phyloP scores from a whole-genome alignment of 306 rosid species.

The Boehmeria nivea region DNA sequence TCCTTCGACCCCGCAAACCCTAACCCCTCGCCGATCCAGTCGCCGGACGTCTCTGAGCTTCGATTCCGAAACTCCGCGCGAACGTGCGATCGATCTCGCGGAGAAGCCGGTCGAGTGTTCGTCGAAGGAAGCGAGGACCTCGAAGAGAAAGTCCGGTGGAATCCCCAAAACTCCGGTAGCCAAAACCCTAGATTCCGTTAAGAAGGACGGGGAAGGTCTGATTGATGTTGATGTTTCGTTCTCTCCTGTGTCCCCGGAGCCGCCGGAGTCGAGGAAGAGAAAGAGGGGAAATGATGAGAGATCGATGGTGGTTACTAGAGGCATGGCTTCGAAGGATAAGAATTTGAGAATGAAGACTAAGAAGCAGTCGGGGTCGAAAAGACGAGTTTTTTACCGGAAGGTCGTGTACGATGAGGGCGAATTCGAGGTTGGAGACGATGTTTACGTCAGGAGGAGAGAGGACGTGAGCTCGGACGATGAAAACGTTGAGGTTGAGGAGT shows the following conservation, averaged over 20 bases:
- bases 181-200: constrained; percentile 6
- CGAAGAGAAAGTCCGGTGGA: constrained; percentile 1
- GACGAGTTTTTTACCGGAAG: constrained; percentile 50
- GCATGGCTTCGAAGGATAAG: constrained; percentile 27
- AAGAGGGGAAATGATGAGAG: constrained; percentile 30
- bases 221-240: constrained; percentile 16
- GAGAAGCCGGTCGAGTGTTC: constrained; percentile 4
- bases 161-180: not conserved
- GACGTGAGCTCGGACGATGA: constrained; percentile 61
- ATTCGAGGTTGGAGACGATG: constrained; percentile 68
- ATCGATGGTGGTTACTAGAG: constrained; percentile 42
- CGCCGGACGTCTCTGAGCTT: constrained; percentile 36
- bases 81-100: not conserved
- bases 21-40: constrained; percentile 46
- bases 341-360: constrained; percentile 18
- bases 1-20: constrained; percentile 48
- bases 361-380: constrained; percentile 16
- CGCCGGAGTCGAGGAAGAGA: constrained; percentile 47
- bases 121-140: not conserved
- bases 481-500: constrained; percentile 63
- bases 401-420: constrained; percentile 82
- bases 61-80: constrained; percentile 17
- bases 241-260: constrained; percentile 51
- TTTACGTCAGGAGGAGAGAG: constrained; percentile 77
- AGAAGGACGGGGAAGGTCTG: constrained; percentile 13